These are phyloP conservation scores for Pyrenophora teres DNA, from an alignment of 2,329 filamentous ascomycete species.

Conservation along the genomic window DNA sequence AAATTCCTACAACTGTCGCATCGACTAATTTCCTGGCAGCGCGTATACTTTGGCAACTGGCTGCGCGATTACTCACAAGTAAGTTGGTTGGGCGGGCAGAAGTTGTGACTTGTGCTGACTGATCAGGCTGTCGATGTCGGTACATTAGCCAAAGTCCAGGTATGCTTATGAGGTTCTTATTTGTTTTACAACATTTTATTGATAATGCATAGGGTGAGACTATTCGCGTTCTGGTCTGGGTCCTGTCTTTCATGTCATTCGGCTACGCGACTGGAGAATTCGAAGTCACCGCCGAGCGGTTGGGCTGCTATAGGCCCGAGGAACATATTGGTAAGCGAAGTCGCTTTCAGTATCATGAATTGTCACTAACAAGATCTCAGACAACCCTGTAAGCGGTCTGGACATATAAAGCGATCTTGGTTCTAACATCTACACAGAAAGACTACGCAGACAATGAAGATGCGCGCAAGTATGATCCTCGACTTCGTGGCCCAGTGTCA, in stretches of 20 bases:
- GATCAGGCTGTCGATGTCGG: slow-evolving; percentile 58
- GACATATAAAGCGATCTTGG: not conserved
- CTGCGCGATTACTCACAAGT: slow-evolving; percentile 60
- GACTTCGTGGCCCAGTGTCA: slow-evolving; percentile 77
- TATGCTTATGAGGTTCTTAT: slow-evolving; percentile 14
- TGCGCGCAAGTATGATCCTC: slow-evolving; percentile 78
- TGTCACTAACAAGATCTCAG: slow-evolving; percentile 6
- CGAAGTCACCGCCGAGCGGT: slow-evolving; percentile 59
- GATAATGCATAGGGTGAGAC: slow-evolving; percentile 50
- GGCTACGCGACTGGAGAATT: slow-evolving; percentile 63
- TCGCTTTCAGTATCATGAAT: not conserved
- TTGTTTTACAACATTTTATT: slow-evolving; percentile 18
- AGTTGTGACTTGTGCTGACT: slow-evolving; percentile 42
- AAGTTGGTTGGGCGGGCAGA: slow-evolving; percentile 37
- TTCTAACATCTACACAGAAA: slow-evolving; percentile 22
- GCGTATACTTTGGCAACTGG: slow-evolving; percentile 54
- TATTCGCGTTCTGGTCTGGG: slow-evolving; percentile 60
- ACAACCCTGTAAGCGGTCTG: slow-evolving; percentile 32
- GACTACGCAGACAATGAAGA: slow-evolving; percentile 69
- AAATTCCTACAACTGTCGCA: not conserved
- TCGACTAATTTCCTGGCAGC: slow-evolving; percentile 32
- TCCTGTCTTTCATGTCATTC: slow-evolving; percentile 61
- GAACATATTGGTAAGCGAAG: slow-evolving; percentile 50
- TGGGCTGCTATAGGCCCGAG: slow-evolving; percentile 56
- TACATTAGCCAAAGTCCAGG: slow-evolving; percentile 57